Conservation (phyloP, 2,329 filamentous ascomycete genomes). For the Sporothrix protearum region DNA sequence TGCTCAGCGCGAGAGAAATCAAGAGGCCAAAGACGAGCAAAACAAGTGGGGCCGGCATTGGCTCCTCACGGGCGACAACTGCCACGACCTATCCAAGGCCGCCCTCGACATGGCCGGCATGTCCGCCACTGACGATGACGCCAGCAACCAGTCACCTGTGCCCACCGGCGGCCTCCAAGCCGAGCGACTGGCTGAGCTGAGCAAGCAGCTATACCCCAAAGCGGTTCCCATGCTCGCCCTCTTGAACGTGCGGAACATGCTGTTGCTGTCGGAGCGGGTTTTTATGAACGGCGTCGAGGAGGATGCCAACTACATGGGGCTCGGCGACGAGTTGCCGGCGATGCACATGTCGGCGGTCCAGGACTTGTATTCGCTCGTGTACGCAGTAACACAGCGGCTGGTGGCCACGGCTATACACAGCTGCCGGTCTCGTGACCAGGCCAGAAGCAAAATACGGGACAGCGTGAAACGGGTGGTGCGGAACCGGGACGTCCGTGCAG, state of each 20-base stretch:
- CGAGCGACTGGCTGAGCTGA: background rate
- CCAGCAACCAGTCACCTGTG: background rate
- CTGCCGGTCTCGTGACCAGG: conserved; percentile 63
- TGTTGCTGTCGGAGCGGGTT: conserved; percentile 59
- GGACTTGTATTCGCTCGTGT: conserved; percentile 66
- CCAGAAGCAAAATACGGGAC: conserved; percentile 37
- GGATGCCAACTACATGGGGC: conserved; percentile 64
- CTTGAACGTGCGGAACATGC: conserved; percentile 58
- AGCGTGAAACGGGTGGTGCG: conserved; percentile 37
- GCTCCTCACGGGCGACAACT: conserved; percentile 53
- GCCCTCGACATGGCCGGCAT: conserved; percentile 22
- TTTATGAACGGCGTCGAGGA: conserved; percentile 70
- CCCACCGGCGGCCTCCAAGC: background rate
- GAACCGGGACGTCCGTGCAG: conserved; percentile 48
- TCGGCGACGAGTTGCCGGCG: conserved; percentile 58
- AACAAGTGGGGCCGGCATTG: conserved; percentile 61
- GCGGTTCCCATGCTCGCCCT: conserved; percentile 50
- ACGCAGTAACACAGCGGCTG: conserved; percentile 66
- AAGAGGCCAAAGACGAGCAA: conserved; percentile 59
- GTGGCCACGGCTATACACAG: conserved; percentile 66
- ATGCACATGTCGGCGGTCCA: conserved; percentile 72
- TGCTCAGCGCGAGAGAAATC: conserved; percentile 58
- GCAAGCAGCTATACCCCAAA: background rate
- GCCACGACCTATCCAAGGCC: conserved; percentile 6
- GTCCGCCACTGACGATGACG: background rate